A percentile compares a stretch with the other conserved stretches of the same genome.
Evolutionary conservation across 306 rosid species (phyloP).

Genomic region (Cucurbita argyrosperma): DNA sequence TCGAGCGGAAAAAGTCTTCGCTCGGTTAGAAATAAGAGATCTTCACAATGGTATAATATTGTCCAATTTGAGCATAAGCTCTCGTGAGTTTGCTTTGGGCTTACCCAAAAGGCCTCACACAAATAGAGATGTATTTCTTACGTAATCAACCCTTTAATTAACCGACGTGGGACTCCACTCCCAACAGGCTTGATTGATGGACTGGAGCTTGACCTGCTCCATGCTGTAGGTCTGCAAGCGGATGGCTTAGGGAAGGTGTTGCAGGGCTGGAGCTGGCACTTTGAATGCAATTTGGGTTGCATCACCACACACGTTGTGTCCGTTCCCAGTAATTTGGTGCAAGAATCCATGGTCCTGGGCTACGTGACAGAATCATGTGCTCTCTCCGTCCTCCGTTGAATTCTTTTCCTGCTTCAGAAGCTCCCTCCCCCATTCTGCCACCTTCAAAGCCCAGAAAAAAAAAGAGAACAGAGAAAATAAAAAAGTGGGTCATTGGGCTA

Average conservation of each 20-base stretch:
- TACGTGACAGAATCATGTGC: constrained; percentile 45
- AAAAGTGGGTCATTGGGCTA: neutral
- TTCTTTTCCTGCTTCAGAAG: constrained; percentile 40
- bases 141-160: too few species aligned
- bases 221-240: constrained; percentile 20
- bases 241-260: constrained; percentile 1
- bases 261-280: too few species aligned
- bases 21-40: neutral
- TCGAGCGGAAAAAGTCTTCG: constrained; percentile 35
- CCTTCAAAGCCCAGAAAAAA: constrained; percentile 16
- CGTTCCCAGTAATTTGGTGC: constrained; percentile 20
- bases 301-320: neutral
- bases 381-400: constrained; percentile 22
- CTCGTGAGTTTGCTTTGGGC: too few species aligned
- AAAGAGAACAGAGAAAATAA: neutral
- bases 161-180: too few species aligned
- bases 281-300: too few species aligned
- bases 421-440: constrained; percentile 43
- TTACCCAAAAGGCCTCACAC: too few species aligned
- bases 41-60: too few species aligned
- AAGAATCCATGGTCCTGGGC: constrained; percentile 72
- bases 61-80: too few species aligned
- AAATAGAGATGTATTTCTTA: too few species aligned
- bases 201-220: constrained; percentile 42
- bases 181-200: neutral